These are phyloP conservation scores for Phytophthora tentaculata DNA, from an alignment of 352 stramenopile species.

Conservation along the genomic window DNA sequence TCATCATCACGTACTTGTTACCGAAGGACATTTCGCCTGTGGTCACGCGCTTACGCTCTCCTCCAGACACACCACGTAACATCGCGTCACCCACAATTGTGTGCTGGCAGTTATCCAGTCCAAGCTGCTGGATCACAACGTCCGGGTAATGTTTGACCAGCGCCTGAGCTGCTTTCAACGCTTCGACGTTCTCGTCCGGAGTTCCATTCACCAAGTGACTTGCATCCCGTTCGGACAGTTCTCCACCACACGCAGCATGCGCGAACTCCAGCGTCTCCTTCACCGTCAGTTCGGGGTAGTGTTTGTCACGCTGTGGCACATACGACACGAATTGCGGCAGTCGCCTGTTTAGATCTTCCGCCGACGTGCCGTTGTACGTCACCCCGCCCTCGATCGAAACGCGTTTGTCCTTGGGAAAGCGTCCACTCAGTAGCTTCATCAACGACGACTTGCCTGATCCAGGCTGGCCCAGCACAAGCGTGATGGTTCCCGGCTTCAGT, in stretches of 20 bases:
- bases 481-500: constrained; percentile 35
- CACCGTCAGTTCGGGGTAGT: constrained; percentile 35
- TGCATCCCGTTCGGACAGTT: constrained; percentile 5
- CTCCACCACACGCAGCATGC: constrained; percentile 27
- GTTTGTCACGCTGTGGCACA: constrained; percentile 35
- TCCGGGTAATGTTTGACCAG: constrained; percentile 12
- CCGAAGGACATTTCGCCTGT: constrained; percentile 25
- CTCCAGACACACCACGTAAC: constrained; percentile 16
- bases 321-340: constrained; percentile 36
- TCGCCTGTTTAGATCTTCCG: constrained; percentile 11
- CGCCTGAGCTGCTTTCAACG: neutral
- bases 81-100: constrained; percentile 22
- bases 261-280: constrained; percentile 36
- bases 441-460: constrained; percentile 29
- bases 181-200: constrained; percentile 13
- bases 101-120: constrained; percentile 28
- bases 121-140: constrained; percentile 17
- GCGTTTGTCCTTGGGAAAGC: constrained; percentile 29
- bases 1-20: constrained; percentile 33
- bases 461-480: constrained; percentile 23
- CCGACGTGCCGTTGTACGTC: constrained; percentile 20
- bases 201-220: constrained; percentile 14
- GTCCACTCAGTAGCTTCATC: constrained; percentile 37
- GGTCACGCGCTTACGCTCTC: constrained; percentile 24
- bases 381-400: constrained; percentile 30